phyloP scores from a whole-genome alignment of 768 basidiomycete genomes.

The Lactarius sanguifluus region DNA sequence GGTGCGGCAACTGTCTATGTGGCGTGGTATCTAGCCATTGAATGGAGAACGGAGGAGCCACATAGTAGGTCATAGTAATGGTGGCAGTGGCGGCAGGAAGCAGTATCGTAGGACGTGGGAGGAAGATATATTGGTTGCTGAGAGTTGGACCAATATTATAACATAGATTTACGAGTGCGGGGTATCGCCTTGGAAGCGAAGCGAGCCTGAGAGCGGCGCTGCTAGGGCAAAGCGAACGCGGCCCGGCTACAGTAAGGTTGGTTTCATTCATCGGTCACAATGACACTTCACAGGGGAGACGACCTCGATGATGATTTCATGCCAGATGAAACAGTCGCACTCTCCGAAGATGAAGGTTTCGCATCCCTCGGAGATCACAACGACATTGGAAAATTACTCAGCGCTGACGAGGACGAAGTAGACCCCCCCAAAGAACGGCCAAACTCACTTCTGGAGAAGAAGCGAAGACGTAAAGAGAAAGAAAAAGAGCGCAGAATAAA shows the following conservation, averaged over 20 bases:
- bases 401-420: slow-evolving; percentile 44
- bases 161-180: slow-evolving; percentile 15
- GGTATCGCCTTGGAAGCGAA: neutral
- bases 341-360: slow-evolving; percentile 56
- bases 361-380: slow-evolving; percentile 35
- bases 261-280: slow-evolving; percentile 28
- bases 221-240: no score
- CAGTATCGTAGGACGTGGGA: slow-evolving; percentile 9
- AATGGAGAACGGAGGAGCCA: slow-evolving; percentile 5
- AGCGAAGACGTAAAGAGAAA: slow-evolving; percentile 70
- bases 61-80: slow-evolving; percentile 20
- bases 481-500: slow-evolving; percentile 74
- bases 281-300: slow-evolving; percentile 54
- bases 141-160: slow-evolving; percentile 20
- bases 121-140: slow-evolving; percentile 3
- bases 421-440: slow-evolving; percentile 32
- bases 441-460: slow-evolving; percentile 46
- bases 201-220: neutral
- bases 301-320: slow-evolving; percentile 85
- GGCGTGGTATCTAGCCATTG: slow-evolving; percentile 9
- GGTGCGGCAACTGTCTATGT: slow-evolving; percentile 4
- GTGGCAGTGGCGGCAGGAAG: slow-evolving; percentile 12
- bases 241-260: slow-evolving; percentile 1
- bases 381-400: slow-evolving; percentile 43
- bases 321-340: slow-evolving; percentile 63